phyloP scores from a whole-genome alignment of 148 eudicot species.

The Rhododendron henanense region DNA sequence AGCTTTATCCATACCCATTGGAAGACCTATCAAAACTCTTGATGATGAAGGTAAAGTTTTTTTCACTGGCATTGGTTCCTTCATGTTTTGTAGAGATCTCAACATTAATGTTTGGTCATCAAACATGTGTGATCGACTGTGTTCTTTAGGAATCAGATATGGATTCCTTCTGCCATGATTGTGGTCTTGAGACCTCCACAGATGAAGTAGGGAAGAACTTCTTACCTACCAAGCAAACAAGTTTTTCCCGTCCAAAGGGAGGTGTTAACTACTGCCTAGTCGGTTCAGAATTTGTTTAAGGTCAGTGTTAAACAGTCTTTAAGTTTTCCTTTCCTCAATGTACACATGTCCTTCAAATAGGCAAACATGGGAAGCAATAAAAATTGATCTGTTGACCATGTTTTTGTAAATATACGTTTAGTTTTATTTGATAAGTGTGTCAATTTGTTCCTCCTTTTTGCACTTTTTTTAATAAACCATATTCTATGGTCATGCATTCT shows the following conservation, averaged over 20 bases:
- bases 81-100: conserved; percentile 1
- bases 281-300: conserved; percentile 36
- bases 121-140: not conserved
- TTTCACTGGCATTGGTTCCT: not conserved
- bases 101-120: not conserved
- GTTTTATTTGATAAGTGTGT: not conserved
- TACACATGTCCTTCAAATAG: not conserved
- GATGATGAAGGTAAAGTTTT: conserved; percentile 61
- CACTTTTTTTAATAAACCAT: not conserved
- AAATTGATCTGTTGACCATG: not conserved
- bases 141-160: conserved; percentile 62
- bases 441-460: not conserved
- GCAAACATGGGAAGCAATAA: not conserved
- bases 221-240: conserved; percentile 70
- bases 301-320: conserved; percentile 11
- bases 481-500: not conserved
- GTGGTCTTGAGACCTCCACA: conserved; percentile 61
- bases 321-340: not conserved
- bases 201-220: conserved; percentile 59
- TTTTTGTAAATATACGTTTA: no score
- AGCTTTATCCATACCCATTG: conserved; percentile 88
- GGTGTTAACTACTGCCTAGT: conserved; percentile 32
- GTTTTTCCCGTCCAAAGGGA: conserved; percentile 47
- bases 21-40: conserved; percentile 56
- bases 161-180: conserved; percentile 64